Base-by-base conservation (phyloP, 139 green algal genomes). In the Asterochloris erici region DNA sequence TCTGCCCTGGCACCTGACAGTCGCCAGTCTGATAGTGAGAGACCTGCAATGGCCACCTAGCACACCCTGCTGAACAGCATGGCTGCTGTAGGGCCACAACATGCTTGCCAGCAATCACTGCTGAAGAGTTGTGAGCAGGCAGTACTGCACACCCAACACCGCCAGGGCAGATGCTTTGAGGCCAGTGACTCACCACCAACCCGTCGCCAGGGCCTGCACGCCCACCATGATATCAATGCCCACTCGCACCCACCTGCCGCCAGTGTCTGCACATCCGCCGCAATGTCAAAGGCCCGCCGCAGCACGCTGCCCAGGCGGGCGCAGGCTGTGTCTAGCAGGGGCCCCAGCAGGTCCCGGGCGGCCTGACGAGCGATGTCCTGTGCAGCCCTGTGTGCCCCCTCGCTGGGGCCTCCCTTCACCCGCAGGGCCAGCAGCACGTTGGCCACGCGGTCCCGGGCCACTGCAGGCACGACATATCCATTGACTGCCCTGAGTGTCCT, bases 371-470 rank as follows among this genome's bases (percentile, higher is more conserved):
- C 94, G 27, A 98, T 91, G 82, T 98, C 93, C 82, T 95, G 89
- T 0, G 95, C 94, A 21, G 94, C 93, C n/a, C 87, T 84, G 9
- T 82, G 88, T 0, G 83, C 70, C 1, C 85, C 89, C 26, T 74
- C 86, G 79, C 88, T 84, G 68, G 68, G 70, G 17, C 26, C 61
- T 60, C 83, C 86, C 61, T 82, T 71, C 64, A 88, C 87, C 84
- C 93, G 93, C 86, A 90, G 90, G 0, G 94, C 92, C 79, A 98
- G 92, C 87, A 98, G 82, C 64, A 98, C 80, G 85, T 98, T 98
- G n/a, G 91, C 94, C 38, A 98, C 84, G 38, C 92, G 89, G 83
- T 96, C 92, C 23, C 85, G 90, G 29, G 91, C 90, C 71, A 97
- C 91, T 78, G 87, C 82, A 84, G 26, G 63, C 66, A 27, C 23